Conservation (phyloP, 2,329 filamentous ascomycete species). For the Rhytidhysteron rufulum region DNA sequence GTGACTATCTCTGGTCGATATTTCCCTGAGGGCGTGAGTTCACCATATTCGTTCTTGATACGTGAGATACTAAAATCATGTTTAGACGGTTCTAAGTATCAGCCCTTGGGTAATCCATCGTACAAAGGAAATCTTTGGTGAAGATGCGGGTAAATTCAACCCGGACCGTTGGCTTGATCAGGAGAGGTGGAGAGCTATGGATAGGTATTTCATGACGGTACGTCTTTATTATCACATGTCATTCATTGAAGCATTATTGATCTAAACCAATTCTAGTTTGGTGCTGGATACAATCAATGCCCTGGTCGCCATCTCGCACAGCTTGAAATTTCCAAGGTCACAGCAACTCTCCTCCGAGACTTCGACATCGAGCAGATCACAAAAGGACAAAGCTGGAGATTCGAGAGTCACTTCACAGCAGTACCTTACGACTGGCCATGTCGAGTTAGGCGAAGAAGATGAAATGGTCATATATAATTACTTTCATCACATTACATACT, state of each 20-base stretch:
- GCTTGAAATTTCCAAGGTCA: constrained; percentile 34
- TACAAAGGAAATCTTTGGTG: constrained; percentile 5
- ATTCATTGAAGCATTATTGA: not conserved
- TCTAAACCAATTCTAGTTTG: constrained; percentile 18
- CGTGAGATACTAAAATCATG: constrained; percentile 24
- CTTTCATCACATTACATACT: too few relatives aligned
- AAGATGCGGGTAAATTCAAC: constrained; percentile 4
- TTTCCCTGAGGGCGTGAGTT: constrained; percentile 5
- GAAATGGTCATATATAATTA: not conserved
- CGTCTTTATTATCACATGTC: not conserved
- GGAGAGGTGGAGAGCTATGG: constrained; percentile 7
- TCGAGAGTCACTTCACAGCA: constrained; percentile 29
- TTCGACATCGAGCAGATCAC: constrained; percentile 30
- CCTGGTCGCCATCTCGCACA: constrained; percentile 34
- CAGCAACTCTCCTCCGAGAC: constrained; percentile 28
- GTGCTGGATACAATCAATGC: constrained; percentile 35
- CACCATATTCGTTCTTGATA: constrained; percentile 8
- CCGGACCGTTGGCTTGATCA: constrained; percentile 7
- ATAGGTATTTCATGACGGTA: constrained; percentile 20
- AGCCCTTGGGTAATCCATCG: constrained; percentile 7
- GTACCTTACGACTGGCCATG: constrained; percentile 24
- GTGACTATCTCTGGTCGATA: constrained; percentile 19
- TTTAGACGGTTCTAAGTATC: constrained; percentile 18
- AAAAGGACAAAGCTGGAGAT: constrained; percentile 24
- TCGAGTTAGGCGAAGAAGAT: not conserved